phyloP scores from a whole-genome alignment of 345 rosid genomes.

The Populus alba region DNA sequence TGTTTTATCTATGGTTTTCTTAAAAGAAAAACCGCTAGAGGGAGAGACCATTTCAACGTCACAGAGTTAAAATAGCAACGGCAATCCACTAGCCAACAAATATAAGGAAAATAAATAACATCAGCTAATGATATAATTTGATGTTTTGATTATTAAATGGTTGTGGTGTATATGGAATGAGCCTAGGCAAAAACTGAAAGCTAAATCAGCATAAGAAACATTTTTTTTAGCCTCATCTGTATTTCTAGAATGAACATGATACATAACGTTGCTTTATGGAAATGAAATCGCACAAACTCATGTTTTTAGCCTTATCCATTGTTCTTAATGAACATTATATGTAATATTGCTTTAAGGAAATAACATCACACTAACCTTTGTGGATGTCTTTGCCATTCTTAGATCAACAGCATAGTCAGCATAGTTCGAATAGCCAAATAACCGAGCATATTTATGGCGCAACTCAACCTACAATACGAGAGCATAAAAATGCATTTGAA shows the following conservation, averaged over 20 bases:
- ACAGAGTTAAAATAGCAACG: no score
- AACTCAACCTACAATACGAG: slow-evolving; percentile 54
- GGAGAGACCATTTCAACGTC: no score
- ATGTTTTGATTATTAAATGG: no score
- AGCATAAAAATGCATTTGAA: slow-evolving; percentile 5
- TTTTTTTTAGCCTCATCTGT: no score
- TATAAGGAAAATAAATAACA: no score
- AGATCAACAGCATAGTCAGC: slow-evolving; percentile 78
- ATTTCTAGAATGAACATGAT: no score
- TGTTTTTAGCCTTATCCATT: not conserved
- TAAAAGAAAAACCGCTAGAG: no score
- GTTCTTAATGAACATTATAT: slow-evolving; percentile 1
- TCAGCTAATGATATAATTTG: no score
- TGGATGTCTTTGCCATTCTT: slow-evolving; percentile 81
- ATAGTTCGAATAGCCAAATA: slow-evolving; percentile 80
- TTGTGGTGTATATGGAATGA: not conserved
- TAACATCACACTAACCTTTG: slow-evolving; percentile 54
- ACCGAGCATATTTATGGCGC: slow-evolving; percentile 82
- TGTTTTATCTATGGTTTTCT: no score
- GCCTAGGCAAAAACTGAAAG: not conserved
- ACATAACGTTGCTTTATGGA: no score
- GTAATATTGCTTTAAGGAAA: slow-evolving; percentile 8
- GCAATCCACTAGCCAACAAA: no score
- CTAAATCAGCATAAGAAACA: not conserved
- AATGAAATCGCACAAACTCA: not conserved